A percentile compares a stretch with the other conserved stretches of the same genome.
These are phyloP conservation scores for Rutstroemia sydowiana DNA, from an alignment of 2,329 filamentous ascomycete species.

Conservation along the genomic window DNA sequence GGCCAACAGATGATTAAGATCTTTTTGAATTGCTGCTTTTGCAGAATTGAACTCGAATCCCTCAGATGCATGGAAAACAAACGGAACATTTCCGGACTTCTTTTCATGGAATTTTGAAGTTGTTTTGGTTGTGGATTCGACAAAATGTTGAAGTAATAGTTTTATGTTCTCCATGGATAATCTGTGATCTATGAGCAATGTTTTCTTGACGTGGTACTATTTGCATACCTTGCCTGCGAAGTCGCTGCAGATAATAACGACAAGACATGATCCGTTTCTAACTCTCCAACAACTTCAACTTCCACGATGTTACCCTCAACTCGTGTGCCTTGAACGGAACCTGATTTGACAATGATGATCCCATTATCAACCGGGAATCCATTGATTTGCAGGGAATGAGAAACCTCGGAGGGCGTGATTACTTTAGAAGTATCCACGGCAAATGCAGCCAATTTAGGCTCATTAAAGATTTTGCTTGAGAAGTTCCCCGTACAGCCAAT, in stretches of 20 bases:
- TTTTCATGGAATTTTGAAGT: conserved; percentile 19
- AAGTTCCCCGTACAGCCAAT: conserved; percentile 17
- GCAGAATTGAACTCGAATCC: conserved; percentile 20
- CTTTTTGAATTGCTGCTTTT: conserved; percentile 18
- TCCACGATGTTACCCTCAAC: conserved; percentile 3
- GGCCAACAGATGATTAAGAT: conserved; percentile 16
- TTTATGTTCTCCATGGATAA: conserved; percentile 15
- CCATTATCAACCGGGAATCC: background rate
- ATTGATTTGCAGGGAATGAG: background rate
- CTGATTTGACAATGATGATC: background rate
- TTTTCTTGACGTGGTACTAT: background rate
- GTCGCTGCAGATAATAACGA: background rate
- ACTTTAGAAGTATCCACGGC: conserved; percentile 7
- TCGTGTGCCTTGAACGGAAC: background rate
- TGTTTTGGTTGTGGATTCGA: conserved; percentile 13
- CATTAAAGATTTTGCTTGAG: conserved; percentile 21
- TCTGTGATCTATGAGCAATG: background rate
- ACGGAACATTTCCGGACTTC: conserved; percentile 15
- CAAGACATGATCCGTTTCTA: background rate
- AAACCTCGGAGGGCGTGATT: background rate
- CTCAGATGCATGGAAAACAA: conserved; percentile 17
- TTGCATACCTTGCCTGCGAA: background rate
- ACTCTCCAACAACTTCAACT: background rate
- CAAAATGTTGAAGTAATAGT: conserved; percentile 17
- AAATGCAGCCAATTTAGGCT: conserved; percentile 19